These are phyloP conservation scores for Brachypodium distachyon DNA, from an alignment of 202 grass and related monocot species.

Conservation along the genomic window DNA sequence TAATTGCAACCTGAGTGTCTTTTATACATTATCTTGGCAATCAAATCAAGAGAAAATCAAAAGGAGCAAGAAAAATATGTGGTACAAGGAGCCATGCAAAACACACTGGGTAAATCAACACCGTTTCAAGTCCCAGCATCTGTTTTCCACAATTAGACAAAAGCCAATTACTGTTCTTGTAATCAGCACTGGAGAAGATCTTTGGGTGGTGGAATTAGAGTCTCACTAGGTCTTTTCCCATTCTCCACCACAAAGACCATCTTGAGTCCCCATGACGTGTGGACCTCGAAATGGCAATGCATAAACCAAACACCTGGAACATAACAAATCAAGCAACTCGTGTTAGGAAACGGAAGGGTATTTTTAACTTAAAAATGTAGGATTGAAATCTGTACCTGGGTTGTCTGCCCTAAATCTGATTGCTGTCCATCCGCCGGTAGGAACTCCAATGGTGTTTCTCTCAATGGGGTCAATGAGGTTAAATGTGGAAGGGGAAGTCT, in stretches of 20 bases:
- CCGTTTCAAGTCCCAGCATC: background rate
- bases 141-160: background rate
- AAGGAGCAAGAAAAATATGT: conserved; percentile 13
- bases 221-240: conserved; percentile 45
- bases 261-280: conserved; percentile 78
- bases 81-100: conserved; percentile 14
- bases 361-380: background rate
- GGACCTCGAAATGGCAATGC: conserved; percentile 93
- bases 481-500: conserved; percentile 44
- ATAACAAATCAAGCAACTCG: conserved; percentile 4
- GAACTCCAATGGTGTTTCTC: conserved; percentile 70
- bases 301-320: conserved; percentile 80
- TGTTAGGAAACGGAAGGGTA: background rate
- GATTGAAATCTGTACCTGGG: conserved; percentile 41
- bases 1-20: conserved; percentile 1
- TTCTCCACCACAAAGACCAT: conserved; percentile 79
- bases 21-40: conserved; percentile 16
- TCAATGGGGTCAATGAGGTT: conserved; percentile 73
- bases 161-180: conserved; percentile 16
- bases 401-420: conserved; percentile 77
- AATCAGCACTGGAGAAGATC: conserved; percentile 60
- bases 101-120: conserved; percentile 15
- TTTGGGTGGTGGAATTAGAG: conserved; percentile 52
- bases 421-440: conserved; percentile 54
- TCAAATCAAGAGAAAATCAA: conserved; percentile 22